phyloP scores from a whole-genome alignment of 352 stramenopile species.

The Thraustochytrium sp. region DNA sequence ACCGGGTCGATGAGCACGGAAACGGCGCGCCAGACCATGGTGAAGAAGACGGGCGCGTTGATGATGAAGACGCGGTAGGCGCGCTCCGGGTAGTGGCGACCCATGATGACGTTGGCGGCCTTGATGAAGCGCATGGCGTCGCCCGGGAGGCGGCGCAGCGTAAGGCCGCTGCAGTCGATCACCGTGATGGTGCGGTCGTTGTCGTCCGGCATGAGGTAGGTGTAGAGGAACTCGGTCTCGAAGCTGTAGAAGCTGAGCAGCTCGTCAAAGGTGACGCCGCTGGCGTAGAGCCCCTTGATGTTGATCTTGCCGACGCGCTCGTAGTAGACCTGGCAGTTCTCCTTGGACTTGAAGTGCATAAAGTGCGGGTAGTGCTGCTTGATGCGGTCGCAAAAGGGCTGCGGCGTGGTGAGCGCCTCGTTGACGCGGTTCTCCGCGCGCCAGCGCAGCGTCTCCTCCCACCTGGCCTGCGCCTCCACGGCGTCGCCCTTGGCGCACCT shows the following conservation, averaged over 20 bases:
- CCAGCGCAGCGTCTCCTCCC: not conserved
- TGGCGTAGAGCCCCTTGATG: not conserved
- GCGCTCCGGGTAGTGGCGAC: constrained; percentile 30
- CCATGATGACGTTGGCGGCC: not conserved
- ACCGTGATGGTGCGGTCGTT: not conserved
- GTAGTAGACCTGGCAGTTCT: not conserved
- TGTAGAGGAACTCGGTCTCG: constrained; percentile 24
- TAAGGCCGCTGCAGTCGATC: constrained; percentile 10
- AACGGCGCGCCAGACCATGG: constrained; percentile 6
- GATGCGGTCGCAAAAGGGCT: constrained; percentile 6
- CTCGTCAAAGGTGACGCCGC: not conserved
- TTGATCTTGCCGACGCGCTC: constrained; percentile 31
- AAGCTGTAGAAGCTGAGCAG: constrained; percentile 33
- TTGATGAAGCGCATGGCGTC: not conserved
- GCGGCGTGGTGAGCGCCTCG: not conserved
- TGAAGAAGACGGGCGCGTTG: constrained; percentile 42
- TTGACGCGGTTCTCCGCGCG: not conserved
- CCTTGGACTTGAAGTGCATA: not conserved
- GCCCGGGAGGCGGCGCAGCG: not conserved
- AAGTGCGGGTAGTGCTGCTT: constrained; percentile 30
- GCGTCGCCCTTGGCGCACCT: not conserved
- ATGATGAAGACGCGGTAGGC: not conserved
- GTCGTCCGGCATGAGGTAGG: not conserved
- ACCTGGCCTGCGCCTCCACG: not conserved
- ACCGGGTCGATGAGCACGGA: not conserved